Evolutionary conservation across 2,329 filamentous ascomycete genomes (phyloP), one percentile per base, ranked within the genome.

Genomic region (Botrytis squamosa): DNA sequence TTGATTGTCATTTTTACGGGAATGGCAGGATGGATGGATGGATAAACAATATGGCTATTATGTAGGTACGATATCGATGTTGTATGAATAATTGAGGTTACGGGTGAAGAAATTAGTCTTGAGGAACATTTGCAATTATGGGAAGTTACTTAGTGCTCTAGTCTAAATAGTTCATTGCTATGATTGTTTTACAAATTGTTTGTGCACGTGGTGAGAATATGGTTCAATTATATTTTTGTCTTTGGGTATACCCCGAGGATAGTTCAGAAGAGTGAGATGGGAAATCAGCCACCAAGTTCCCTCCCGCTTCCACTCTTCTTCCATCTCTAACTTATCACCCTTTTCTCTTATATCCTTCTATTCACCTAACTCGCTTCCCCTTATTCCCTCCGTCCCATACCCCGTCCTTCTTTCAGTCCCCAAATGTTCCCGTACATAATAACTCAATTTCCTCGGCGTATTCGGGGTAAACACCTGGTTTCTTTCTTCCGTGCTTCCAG

Each of bases 21-120:
- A 69, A 69, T 42, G 66, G 63, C 22, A 42, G 62, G 40, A 22
- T 33, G 64, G 44, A 49, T 57, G 65, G 49, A 57, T 57, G 66
- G 66, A 57, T 44, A 57, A 57, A 33, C 29, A 69, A 69, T 57
- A 69, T 42, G 66, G 5, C 57, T 57, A 57, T 57, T 42, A 69
- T 69, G 49, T 33, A 57, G 66, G 66, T 69, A 69, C 9, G 36
- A 38, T 22, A 4, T 40, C 33, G 18, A 68, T 68, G 46, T 67
- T 38, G 33, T 68, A 68, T 68, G 65, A 68, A 68, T 57, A 49
- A 57, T 57, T 55, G 33, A 55, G 36, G 25, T 25, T 29, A 55
- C 25, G 1, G 16, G 46, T n/a, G n/a, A 68, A 55, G 36, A 55
- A 18, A n/a, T 55, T 18, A 68, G 16, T 40, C 33, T 68, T 40